phyloP scores from a whole-genome alignment of 2,329 filamentous ascomycete species.

The Apiospora pterosperma region DNA sequence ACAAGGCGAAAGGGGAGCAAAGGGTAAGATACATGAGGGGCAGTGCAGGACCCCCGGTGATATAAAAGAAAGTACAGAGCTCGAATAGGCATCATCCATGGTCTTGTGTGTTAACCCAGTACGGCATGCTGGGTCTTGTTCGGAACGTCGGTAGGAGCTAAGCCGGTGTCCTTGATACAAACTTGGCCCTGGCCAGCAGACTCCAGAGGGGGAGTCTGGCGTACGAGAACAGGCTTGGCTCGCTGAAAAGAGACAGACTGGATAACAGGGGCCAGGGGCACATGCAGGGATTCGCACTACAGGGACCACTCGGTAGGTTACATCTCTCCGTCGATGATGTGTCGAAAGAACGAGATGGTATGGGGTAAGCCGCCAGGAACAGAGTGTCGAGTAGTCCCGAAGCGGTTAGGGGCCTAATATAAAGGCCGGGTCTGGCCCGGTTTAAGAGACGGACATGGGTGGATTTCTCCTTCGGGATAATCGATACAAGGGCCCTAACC shows the following conservation, averaged over 20 bases:
- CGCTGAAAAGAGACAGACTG: constrained; percentile 30
- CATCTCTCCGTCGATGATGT: constrained; percentile 41
- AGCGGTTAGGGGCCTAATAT: constrained; percentile 2
- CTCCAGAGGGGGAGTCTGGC: constrained; percentile 24
- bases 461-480: not conserved
- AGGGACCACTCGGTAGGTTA: constrained; percentile 32
- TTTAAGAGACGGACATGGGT: not conserved
- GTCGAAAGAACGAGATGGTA: constrained; percentile 27
- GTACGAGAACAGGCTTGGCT: constrained; percentile 36
- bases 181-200: constrained; percentile 28
- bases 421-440: constrained; percentile 7
- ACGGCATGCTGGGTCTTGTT: constrained; percentile 43
- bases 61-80: constrained; percentile 48
- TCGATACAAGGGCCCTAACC: not conserved
- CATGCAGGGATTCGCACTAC: constrained; percentile 33
- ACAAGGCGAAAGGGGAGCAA: constrained; percentile 41
- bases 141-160: constrained; percentile 50
- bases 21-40: constrained; percentile 39
- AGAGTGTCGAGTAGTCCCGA: not conserved
- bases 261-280: constrained; percentile 24
- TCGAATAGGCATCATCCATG: constrained; percentile 39
- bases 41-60: constrained; percentile 46
- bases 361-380: constrained; percentile 20
- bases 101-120: constrained; percentile 33
- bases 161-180: constrained; percentile 49